Percentiles rank a stretch among this genome's conserved stretches.
Conservation (phyloP, 78 protist species). For the Creolimax fragrantissima region DNA sequence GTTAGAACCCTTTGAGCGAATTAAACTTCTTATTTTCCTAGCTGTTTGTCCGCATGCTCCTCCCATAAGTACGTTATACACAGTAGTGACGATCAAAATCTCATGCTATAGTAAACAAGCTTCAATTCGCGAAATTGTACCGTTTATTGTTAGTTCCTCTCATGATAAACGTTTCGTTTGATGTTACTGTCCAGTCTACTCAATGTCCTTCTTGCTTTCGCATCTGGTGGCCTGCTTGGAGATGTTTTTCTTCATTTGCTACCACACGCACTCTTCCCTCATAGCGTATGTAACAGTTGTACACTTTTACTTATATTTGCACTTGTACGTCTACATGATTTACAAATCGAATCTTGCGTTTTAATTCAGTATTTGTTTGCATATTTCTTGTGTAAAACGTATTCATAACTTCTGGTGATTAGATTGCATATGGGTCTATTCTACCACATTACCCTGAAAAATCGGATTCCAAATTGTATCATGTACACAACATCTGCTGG, state of each 20-base stretch:
- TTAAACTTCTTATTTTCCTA: neutral
- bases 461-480: too few relatives aligned
- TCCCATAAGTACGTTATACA: neutral
- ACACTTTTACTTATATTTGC: neutral
- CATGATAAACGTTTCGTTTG: neutral
- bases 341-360: too few relatives aligned
- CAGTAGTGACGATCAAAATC: neutral
- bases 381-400: too few relatives aligned
- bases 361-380: too few relatives aligned
- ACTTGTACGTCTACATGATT: neutral
- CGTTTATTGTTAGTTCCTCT: neutral
- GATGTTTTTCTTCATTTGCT: constrained; percentile 66
- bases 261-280: constrained; percentile 39
- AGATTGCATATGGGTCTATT: too few relatives aligned
- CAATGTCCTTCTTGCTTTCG: constrained; percentile 36
- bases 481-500: too few relatives aligned
- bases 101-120: neutral
- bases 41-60: neutral
- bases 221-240: constrained; percentile 61
- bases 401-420: too few relatives aligned
- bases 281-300: neutral
- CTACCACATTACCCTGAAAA: too few relatives aligned
- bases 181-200: neutral
- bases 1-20: too few relatives aligned
- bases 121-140: neutral